A percentile compares a stretch with the other conserved stretches of the same genome.
Evolutionary conservation across 139 green algal species (phyloP).

Genomic region (Chlorella sp.): DNA sequence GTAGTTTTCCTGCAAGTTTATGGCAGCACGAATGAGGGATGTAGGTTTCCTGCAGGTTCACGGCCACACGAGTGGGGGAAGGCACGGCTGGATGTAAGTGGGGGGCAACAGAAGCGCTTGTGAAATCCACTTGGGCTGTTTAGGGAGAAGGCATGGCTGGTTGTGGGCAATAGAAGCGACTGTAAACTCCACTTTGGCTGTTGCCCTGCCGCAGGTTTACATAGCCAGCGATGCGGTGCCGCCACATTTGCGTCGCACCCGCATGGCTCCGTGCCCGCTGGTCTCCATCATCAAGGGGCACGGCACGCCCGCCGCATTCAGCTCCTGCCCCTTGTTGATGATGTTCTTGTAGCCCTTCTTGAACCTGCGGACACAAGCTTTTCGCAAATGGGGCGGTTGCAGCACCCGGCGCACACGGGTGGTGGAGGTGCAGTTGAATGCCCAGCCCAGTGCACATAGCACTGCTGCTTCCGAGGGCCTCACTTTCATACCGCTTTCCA

Average conservation of each 20-base stretch:
- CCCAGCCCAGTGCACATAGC: too few species aligned
- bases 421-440: too few species aligned
- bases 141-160: background rate
- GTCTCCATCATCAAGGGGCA: conserved; percentile 98
- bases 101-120: too few species aligned
- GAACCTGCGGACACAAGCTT: background rate
- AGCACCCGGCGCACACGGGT: too few species aligned
- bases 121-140: too few species aligned
- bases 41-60: too few species aligned
- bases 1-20: conserved; percentile 80
- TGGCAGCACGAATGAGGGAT: too few species aligned
- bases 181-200: background rate
- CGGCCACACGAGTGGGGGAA: too few species aligned
- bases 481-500: too few species aligned
- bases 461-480: too few species aligned
- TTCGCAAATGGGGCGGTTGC: too few species aligned
- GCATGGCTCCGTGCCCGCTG: conserved; percentile 90
- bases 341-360: conserved; percentile 96
- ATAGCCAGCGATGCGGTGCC: background rate
- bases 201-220: background rate
- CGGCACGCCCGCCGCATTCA: conserved; percentile 80
- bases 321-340: conserved; percentile 89
- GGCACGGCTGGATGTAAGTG: too few species aligned
- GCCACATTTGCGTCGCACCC: background rate
- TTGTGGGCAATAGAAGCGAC: background rate